Evolutionary conservation across 1,139 yeast genomes (phyloP), one percentile per base, ranked within the genome.

Genomic region (Torulaspora globosa): DNA sequence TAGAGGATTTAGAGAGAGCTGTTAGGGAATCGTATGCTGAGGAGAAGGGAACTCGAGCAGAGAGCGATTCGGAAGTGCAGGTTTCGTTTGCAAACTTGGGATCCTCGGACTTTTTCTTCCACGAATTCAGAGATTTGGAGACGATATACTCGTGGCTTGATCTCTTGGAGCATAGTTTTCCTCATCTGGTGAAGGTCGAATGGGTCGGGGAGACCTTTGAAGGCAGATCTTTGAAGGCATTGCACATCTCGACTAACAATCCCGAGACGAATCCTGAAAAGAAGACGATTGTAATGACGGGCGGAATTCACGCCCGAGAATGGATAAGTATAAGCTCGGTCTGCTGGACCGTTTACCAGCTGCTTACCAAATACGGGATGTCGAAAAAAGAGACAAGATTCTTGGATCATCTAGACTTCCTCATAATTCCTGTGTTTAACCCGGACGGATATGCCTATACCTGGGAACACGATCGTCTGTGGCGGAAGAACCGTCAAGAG

Each of bases 361-460:
- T 87, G 37, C 66, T 85, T 40, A 65, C 73, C 16, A 75, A 73
- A 48, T 82, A 80, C 58, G 78, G 73, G 8, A 51, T 52, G 37
- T 61, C 67, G 43, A 57, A 69, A 62, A 52, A 69, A 52, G 73
- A 70, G 50, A 62, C 70, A 16, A 57, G 65, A 47, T 68, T 70
- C 49, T 58, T 79, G 45, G 66, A 76, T 41, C 63, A 72, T 33
- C 67, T 87, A 52, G 92, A 87, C 61, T 85, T 86, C 59, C 63
- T 85, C 30, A 80, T 88, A 53, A 73, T 88, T 34, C 97, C 97
- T 0, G 85, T 87, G 9, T 75, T 81, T 66, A 89, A 89, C 61
- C 96, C 96, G 0, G 97, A 89, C 65, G 97, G 97, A 0, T 89
- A 89, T 62, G 88, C 72, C 11, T 84, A 84, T 63, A 75, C 95